Evolutionary conservation across 2,329 filamentous ascomycete species (phyloP), one percentile per base, ranked within the genome.

Genomic region (Raffaelea deltoideospora): DNA sequence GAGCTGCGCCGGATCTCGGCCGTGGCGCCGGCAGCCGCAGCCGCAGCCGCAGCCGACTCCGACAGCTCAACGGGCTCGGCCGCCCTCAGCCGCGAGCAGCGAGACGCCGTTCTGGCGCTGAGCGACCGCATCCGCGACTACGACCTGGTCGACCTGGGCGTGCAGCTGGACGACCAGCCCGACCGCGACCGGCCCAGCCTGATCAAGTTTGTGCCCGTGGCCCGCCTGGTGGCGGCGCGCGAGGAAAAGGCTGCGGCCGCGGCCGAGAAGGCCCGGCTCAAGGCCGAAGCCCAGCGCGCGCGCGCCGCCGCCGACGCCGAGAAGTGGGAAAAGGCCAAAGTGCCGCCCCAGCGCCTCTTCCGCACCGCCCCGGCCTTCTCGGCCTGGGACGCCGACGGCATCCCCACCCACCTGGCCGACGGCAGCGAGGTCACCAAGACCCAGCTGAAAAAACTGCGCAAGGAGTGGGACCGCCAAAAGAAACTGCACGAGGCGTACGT

Each of bases 401-500:
- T 82, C 35, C 77, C 78, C 13, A 69, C 62, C 0, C 68, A 64
- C 48, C 72, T 79, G 47, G 64, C 61, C 20, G 64, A 69, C 19
- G 78, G 77, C 2, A 67, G 67, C 43, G 73, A 78, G 46, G 55
- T 83, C n/a, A 64, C 72, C 10, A 81, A 82, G 59, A 72, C 64
- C 38, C 64, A 63, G 47, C 52, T 50, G 26, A 83, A 82, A 64
- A 79, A 76, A 60, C 51, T 83, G 43, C 67, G 58, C 52, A 83
- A 83, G 59, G 72, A 76, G 41, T 82, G 76, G 76, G 73, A 79
- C 50, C 68, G 61, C 47, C 78, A 83, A 60, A 79, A 76, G 61
- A 81, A 78, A 60, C 45, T 67, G 45, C 70, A 76, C 54, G 73
- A 79, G 47, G 59, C 59, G 36, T 73, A 61, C 54, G 39, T 51